Percentiles rank a stretch among this genome's conserved stretches.
Evolutionary conservation across 495 filamentous ascomycete genomes (phyloP).

Genomic region (Tuber calosporum): DNA sequence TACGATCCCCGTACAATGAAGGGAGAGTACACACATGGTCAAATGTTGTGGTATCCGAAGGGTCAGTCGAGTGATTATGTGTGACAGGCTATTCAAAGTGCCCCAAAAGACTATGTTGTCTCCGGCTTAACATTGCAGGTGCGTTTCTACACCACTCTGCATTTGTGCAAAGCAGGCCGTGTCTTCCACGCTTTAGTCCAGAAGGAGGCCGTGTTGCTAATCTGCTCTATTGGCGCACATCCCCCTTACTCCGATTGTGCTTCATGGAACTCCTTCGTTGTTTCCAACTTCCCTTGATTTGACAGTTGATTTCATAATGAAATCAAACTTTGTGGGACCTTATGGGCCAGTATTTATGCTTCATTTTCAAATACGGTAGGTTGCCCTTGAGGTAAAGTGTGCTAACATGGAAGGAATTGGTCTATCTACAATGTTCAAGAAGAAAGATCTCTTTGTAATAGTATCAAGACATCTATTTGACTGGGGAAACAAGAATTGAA

Average conservation of each 20-base stretch:
- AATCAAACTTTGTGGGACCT: background rate
- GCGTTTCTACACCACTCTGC: background rate
- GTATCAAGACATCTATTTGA: no score
- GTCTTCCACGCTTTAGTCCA: background rate
- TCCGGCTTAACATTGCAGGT: background rate
- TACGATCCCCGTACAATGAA: background rate
- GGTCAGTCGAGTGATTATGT: background rate
- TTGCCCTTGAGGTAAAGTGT: background rate
- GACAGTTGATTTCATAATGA: background rate
- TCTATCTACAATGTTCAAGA: background rate
- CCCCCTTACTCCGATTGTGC: background rate
- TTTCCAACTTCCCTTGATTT: background rate
- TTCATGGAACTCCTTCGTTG: background rate
- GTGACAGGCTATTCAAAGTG: background rate
- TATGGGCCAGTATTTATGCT: background rate
- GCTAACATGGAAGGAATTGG: background rate
- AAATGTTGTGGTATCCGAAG: background rate
- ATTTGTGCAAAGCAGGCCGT: background rate
- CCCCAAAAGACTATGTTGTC: background rate
- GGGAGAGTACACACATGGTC: background rate
- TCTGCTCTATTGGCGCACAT: background rate
- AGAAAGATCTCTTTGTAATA: background rate
- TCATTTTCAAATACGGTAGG: background rate
- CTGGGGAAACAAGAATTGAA: background rate
- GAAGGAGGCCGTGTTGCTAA: background rate